These are phyloP conservation scores for Schizochytrium sp. DNA, from an alignment of 108 stramenopile species.

Conservation along the genomic window DNA sequence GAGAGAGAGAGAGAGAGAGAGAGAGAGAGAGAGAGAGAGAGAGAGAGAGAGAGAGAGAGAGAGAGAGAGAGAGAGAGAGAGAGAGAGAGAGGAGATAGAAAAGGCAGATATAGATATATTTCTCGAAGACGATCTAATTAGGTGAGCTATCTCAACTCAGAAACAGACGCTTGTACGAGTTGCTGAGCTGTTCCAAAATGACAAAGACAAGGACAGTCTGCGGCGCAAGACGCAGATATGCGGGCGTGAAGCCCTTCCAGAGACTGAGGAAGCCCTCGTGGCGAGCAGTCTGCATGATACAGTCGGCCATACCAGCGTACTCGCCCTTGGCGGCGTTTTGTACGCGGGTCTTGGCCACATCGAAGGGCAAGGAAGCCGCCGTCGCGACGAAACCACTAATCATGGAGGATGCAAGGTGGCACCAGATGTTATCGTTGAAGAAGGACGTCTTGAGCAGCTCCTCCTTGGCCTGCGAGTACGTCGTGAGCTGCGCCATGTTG, in stretches of 20 bases:
- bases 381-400: constrained; percentile 80
- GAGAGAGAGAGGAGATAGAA: no score
- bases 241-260: constrained; percentile 83
- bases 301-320: constrained; percentile 74
- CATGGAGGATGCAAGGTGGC: constrained; percentile 14
- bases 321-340: constrained; percentile 64
- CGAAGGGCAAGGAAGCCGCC: constrained; percentile 86
- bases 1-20: no score
- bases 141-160: no score
- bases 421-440: constrained; percentile 5
- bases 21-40: no score
- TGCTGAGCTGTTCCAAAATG: constrained; percentile 80
- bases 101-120: no score
- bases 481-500: constrained; percentile 15
- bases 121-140: no score
- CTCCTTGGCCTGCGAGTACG: constrained; percentile 19
- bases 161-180: neutral
- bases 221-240: constrained; percentile 91
- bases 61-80: no score
- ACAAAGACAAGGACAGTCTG: constrained; percentile 95
- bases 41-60: no score
- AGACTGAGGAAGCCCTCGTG: constrained; percentile 80
- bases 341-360: constrained; percentile 84
- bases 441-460: neutral
- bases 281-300: constrained; percentile 60